A percentile compares a stretch with the other conserved stretches of the same genome.
Evolutionary conservation across 139 green algal genomes (phyloP).

Genomic region (Chlorella ohadii): DNA sequence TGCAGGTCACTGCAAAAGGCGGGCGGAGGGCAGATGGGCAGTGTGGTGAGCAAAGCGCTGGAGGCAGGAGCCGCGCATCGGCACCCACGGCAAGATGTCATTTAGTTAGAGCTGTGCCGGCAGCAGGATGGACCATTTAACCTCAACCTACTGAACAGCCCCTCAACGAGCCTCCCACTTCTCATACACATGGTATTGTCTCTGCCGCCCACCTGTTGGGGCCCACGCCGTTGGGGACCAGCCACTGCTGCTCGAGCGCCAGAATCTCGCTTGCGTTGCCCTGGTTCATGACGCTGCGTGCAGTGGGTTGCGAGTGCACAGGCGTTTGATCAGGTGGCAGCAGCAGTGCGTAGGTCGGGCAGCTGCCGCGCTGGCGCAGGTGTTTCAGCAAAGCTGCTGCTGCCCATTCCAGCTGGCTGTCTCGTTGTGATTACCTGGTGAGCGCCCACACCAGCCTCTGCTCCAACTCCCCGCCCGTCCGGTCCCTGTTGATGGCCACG

Average conservation of each 20-base stretch:
- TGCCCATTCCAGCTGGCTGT: no score
- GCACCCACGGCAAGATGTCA: no score
- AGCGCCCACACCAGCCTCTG: background rate
- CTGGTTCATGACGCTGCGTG: conserved; percentile 11
- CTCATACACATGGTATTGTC: no score
- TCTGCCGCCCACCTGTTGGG: background rate
- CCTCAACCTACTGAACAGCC: no score
- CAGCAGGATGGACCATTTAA: no score
- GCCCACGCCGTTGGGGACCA: background rate
- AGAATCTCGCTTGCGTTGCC: conserved; percentile 10
- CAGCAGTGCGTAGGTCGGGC: no score
- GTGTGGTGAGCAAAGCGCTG: background rate
- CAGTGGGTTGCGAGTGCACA: no score
- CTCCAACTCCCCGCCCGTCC: background rate
- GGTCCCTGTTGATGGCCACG: background rate
- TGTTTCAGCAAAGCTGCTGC: no score
- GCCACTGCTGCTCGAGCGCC: conserved; percentile 28
- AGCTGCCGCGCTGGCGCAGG: no score
- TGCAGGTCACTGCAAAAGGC: background rate
- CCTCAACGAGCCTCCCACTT: no score
- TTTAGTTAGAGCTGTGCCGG: no score
- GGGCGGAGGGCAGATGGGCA: background rate
- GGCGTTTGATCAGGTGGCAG: no score
- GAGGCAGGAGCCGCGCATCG: background rate
- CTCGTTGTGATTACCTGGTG: background rate